A percentile compares a stretch with the other conserved stretches of the same genome.
Evolutionary conservation across 495 filamentous ascomycete genomes (phyloP).

Genomic region (Hypoxylon cercidicola): DNA sequence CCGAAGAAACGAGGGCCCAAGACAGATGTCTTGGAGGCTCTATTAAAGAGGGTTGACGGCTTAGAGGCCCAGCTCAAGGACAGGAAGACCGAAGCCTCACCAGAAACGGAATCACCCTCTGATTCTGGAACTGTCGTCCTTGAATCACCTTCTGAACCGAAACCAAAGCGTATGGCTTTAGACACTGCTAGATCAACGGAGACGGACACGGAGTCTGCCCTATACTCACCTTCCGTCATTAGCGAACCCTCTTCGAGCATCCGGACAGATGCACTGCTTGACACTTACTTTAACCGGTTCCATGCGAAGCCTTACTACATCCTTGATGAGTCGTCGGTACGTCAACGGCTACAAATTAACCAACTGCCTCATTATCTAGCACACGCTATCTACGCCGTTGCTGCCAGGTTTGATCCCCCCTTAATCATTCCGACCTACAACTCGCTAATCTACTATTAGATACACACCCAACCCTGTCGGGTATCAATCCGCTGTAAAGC

Average conservation of each 20-base stretch:
- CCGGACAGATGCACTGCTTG: constrained; percentile 70
- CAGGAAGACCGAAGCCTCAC: constrained; percentile 60
- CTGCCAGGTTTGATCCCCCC: constrained; percentile 65
- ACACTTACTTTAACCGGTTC: constrained; percentile 78
- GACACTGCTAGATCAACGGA: constrained; percentile 37
- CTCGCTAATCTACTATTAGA: constrained; percentile 51
- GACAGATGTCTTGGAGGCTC: constrained; percentile 85
- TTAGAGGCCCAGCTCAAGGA: constrained; percentile 82
- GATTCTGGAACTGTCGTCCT: not conserved
- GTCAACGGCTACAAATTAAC: constrained; percentile 72
- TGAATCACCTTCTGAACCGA: constrained; percentile 32
- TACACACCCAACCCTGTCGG: constrained; percentile 71
- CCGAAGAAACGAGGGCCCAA: constrained; percentile 91
- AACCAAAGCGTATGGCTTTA: constrained; percentile 39
- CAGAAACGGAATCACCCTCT: constrained; percentile 47
- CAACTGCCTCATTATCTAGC: constrained; percentile 71
- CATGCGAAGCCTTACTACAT: constrained; percentile 84
- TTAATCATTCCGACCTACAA: constrained; percentile 9
- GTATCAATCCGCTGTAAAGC: constrained; percentile 66
- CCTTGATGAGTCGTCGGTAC: constrained; percentile 74
- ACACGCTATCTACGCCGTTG: constrained; percentile 78
- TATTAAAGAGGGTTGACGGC: constrained; percentile 84
- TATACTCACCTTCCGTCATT: constrained; percentile 50
- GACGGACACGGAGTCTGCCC: constrained; percentile 41
- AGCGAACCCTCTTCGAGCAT: constrained; percentile 54